phyloP scores from a whole-genome alignment of 2,329 filamentous ascomycete genomes.

The Alternaria tenuissima region DNA sequence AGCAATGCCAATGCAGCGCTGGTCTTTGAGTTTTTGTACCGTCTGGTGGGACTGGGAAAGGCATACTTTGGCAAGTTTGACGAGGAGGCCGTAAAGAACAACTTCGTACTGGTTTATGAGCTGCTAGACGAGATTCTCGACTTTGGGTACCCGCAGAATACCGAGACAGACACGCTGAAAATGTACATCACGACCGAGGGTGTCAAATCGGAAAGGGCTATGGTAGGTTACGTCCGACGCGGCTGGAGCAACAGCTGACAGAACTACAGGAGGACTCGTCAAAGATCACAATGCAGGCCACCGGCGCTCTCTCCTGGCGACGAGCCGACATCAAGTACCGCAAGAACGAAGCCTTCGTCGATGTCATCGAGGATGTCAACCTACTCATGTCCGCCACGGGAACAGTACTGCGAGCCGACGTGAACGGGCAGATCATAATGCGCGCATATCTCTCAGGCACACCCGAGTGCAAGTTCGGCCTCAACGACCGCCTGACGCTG shows the following conservation, averaged over 20 bases:
- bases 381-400: conserved; percentile 98
- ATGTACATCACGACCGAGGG: conserved; percentile 99
- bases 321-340: conserved; percentile 98
- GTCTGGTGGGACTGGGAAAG: conserved; percentile 86
- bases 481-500: conserved; percentile 94
- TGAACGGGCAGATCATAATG: conserved; percentile 98
- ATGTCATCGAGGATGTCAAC: conserved; percentile 99
- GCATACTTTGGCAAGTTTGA: conserved; percentile 99
- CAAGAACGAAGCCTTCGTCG: conserved; percentile 99
- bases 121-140: conserved; percentile 97
- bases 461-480: conserved; percentile 97
- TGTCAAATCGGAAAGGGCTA: conserved; percentile 86
- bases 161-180: conserved; percentile 97
- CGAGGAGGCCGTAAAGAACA: conserved; percentile 99
- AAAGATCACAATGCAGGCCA: conserved; percentile 99
- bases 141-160: conserved; percentile 99
- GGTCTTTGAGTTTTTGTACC: conserved; percentile 97
- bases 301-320: conserved; percentile 94
- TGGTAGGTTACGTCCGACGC: conserved; percentile 48
- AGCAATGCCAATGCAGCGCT: conserved; percentile 98
- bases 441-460: conserved; percentile 95
- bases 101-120: conserved; percentile 98
- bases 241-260: conserved; percentile 25
- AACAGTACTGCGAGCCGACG: conserved; percentile 91
- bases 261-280: conserved; percentile 78